Percentiles rank a stretch among this genome's conserved stretches.
phyloP scores from a whole-genome alignment of 331 rosid genomes.

The Prunus yedoensis region DNA sequence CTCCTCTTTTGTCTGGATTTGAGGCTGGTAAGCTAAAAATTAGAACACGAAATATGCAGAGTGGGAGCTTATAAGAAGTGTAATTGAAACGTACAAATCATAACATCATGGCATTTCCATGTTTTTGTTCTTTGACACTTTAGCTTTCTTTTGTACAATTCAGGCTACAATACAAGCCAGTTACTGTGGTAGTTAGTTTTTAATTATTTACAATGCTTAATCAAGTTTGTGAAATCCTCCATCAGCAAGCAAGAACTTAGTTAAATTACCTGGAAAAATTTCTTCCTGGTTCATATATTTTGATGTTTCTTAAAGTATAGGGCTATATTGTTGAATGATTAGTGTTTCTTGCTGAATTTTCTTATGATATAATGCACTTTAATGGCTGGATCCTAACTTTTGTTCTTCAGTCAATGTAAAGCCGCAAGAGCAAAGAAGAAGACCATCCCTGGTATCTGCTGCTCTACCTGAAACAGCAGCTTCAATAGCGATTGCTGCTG shows the following conservation, averaged over 20 bases:
- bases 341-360: background rate
- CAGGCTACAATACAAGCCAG: background rate
- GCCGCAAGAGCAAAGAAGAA: conserved; percentile 54
- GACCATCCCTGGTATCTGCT: conserved; percentile 34
- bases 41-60: background rate
- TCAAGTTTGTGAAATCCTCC: background rate
- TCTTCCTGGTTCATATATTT: background rate
- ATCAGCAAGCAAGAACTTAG: background rate
- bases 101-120: background rate
- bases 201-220: background rate
- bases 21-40: background rate
- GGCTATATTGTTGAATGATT: background rate
- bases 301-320: background rate
- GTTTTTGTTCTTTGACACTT: background rate
- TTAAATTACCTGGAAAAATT: background rate
- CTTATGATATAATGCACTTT: background rate
- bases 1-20: background rate
- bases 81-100: background rate
- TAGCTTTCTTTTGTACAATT: background rate
- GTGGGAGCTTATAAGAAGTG: background rate
- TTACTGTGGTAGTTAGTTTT: background rate
- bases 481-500: conserved; percentile 75
- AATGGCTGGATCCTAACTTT: conserved; percentile 16
- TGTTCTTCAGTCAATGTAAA: conserved; percentile 39
- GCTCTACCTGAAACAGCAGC: conserved; percentile 89